phyloP scores from a whole-genome alignment of 2,329 filamentous ascomycete genomes.

The Colletotrichum cereale region DNA sequence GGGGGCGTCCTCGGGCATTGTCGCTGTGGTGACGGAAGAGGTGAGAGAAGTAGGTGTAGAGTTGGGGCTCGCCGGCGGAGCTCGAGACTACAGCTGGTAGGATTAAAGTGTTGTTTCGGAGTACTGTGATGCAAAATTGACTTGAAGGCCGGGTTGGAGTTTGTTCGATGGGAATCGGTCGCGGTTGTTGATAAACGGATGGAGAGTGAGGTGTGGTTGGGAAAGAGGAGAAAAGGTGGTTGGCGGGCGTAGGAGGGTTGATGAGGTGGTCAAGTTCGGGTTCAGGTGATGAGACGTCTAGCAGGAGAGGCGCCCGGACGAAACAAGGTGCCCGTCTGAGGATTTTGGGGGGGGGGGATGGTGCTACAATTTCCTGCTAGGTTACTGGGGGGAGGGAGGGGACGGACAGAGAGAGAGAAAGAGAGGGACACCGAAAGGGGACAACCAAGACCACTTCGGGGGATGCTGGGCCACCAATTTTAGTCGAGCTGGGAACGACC shows the following conservation, averaged over 20 bases:
- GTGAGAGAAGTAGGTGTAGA: neutral
- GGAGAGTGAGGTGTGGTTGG: constrained; percentile 30
- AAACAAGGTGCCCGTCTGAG: constrained; percentile 41
- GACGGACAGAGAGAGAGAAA: neutral
- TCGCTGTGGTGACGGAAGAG: constrained; percentile 45
- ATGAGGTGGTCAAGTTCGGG: constrained; percentile 41
- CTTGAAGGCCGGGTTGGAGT: constrained; percentile 12
- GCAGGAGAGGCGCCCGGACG: constrained; percentile 38
- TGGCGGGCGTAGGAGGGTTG: constrained; percentile 36
- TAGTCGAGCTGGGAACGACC: constrained; percentile 39
- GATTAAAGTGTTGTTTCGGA: constrained; percentile 13
- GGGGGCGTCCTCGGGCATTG: constrained; percentile 71
- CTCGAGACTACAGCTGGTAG: constrained; percentile 23
- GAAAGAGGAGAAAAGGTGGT: constrained; percentile 40
- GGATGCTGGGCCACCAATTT: constrained; percentile 38
- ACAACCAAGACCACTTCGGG: constrained; percentile 20
- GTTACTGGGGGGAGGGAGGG: constrained; percentile 20
- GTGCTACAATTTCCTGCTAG: constrained; percentile 24
- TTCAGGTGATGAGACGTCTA: constrained; percentile 41
- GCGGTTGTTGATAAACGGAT: constrained; percentile 26
- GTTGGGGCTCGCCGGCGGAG: constrained; percentile 8
- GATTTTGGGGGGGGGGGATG: constrained; percentile 37
- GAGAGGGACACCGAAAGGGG: constrained; percentile 8
- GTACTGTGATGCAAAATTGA: constrained; percentile 13
- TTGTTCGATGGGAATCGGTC: constrained; percentile 26